phyloP scores from a whole-genome alignment of 2,329 filamentous ascomycete genomes.

The Penicillium verrucosum region DNA sequence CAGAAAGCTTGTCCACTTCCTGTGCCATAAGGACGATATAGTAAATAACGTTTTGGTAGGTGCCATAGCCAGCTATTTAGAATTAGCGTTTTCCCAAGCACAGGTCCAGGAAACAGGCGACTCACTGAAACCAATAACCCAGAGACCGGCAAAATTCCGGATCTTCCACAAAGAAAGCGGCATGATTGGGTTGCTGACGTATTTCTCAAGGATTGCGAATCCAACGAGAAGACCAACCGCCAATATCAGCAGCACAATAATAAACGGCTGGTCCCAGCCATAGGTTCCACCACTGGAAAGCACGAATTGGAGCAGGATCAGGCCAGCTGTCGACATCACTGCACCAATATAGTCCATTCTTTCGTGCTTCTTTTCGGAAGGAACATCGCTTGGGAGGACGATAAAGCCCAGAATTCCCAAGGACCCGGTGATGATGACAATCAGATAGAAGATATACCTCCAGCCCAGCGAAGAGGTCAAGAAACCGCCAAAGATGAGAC shows the following conservation, averaged over 20 bases:
- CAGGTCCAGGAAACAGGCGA: neutral
- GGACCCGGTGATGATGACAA: constrained; percentile 33
- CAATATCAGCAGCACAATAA: constrained; percentile 43
- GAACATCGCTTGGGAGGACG: constrained; percentile 39
- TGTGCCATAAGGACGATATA: constrained; percentile 45
- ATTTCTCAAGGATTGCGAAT: constrained; percentile 44
- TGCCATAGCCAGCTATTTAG: constrained; percentile 39
- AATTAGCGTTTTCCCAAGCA: constrained; percentile 1
- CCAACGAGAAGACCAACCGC: constrained; percentile 38
- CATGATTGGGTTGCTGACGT: constrained; percentile 47
- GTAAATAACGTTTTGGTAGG: constrained; percentile 44
- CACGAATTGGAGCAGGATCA: constrained; percentile 47
- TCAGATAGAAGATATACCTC: constrained; percentile 41
- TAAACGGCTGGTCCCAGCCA: constrained; percentile 46
- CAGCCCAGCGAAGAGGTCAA: constrained; percentile 40
- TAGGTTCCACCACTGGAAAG: constrained; percentile 47
- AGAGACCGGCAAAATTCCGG: constrained; percentile 46
- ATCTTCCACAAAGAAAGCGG: constrained; percentile 47
- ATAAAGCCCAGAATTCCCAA: constrained; percentile 33
- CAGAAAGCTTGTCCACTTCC: constrained; percentile 39
- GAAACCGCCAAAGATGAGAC: constrained; percentile 41
- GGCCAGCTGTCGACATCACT: constrained; percentile 41
- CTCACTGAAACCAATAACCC: constrained; percentile 45
- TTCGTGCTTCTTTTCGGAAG: constrained; percentile 31
- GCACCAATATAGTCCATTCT: constrained; percentile 45